Base-by-base conservation (phyloP, 352 stramenopile species). In the Nothophytophthora sp. region DNA sequence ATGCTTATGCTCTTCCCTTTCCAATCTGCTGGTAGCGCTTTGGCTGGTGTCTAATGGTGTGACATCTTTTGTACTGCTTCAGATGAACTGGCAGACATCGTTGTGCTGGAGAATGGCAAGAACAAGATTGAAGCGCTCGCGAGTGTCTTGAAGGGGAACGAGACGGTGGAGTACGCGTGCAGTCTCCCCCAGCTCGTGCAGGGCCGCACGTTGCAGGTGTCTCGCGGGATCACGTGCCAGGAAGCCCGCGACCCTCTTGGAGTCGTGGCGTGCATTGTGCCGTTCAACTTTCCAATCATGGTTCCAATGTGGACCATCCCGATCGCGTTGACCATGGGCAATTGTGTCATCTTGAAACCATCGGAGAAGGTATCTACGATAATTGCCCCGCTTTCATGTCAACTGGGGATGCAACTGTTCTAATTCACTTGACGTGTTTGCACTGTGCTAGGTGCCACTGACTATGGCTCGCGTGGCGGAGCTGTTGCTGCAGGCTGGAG, bases 211-310 rank as follows among this genome's bases (percentile, higher is more conserved):
- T 42, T 98, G 40, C 62, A 90, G 57, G 77, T 97, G n/a, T 89
- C 83, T 22, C 67, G 77, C 36, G 76, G 89, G 24, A 98, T 99
- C 38, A 96, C 86, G 51, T 99, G 96, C 74, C 74, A 88, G 12
- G 95, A 99, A 69, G 70, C 85, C 32, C 80, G 94, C 20, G 91
- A 98, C 42, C 92, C 96, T 9, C 60, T 99, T 4, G 96, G 96
- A 5, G 78, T 94, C 5, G 88, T 99, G 19, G 93, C 79, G 0
- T 96, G 71, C 41, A 92, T 99, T 60, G 90, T 98, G 22, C 97
- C 97, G 1, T 99, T 99, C 61, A 98, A 98, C 69, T 99, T 99
- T 55, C 96, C 96, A 7, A 93, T 98, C 58, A 99, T 99, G 90
- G 93, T 99, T 5, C 94, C 96, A 11, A 97, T 98, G 82, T 99